Base-by-base conservation (phyloP, 768 basidiomycete species). In the Infundibulicybe gibba region DNA sequence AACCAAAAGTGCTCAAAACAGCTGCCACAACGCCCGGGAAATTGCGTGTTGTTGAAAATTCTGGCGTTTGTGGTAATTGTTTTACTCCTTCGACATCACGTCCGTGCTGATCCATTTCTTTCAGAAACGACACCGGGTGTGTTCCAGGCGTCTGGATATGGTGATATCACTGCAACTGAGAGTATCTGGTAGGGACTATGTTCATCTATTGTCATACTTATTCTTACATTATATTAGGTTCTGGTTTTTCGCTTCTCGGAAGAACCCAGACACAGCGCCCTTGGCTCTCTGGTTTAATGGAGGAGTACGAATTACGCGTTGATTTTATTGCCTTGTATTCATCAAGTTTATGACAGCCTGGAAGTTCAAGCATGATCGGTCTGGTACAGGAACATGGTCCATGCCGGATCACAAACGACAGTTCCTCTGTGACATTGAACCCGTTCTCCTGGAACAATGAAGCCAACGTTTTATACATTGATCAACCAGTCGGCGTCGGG, bases 271-370 rank as follows among this genome's bases (percentile, higher is more conserved):
- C 17, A 80, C 70, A 0, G 82, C 81, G 0, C 82, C 83, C n/a
- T 69, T 86, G 14, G 69, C 77, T 16, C 66, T 84, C 8, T 85
- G 83, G 84, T 77, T 85, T 49, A 84, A 85, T 59, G 83, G 82
- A 59, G 74, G 81, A 41, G 74, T 75, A 59, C 17, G 74, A 25
- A 4, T 25, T 8, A 25, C 25, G 8, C 8, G 4, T 25, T 8
- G 8, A 25, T 25, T 8, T 25, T 25, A 25, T 25, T 25, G 25
- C 8, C 25, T 25, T 8, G 25, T 25, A 25, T 25, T 25, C 25
- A 25, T 25, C 25, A 25, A 4, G 25, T 25, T 4, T 25, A 25
- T 25, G 17, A 14, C 49, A 77, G 74, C 80, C 80, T 15, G 79
- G 79, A 30, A 72, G 72, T 54, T 77, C 77, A 3, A 75, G 75